Base-by-base conservation (phyloP, 2,329 filamentous ascomycete genomes). In the Talaromyces sp. region DNA sequence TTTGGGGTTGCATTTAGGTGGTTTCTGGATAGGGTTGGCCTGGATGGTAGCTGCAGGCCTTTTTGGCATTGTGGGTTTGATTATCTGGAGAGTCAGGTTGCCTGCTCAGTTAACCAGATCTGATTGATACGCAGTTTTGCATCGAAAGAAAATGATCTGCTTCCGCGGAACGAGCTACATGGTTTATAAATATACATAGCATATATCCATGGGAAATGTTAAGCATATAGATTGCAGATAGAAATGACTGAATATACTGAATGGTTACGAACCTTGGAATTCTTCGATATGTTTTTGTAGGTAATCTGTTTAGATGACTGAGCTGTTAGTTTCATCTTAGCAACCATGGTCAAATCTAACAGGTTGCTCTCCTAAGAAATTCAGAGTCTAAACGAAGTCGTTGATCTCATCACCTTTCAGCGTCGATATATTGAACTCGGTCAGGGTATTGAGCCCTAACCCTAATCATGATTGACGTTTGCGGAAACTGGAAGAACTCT, bases 11-110 rank as follows among this genome's bases (percentile, higher is more conserved):
- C 70, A 75, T 10, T 57, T 79, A 7, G 79, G 78, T 1, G 73
- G 73, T 3, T 61, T 67, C 5, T 81, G 78, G 78, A 70, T 79
- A 36, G 79, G 79, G 5, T 60, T 81, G 37, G 78, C 79, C 0
- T 81, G 75, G 70, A 71, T 76, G 64, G 70, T 74, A 59, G 73
- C 71, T 2, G 68, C 71, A 25, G 58, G 65, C 1, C 59, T 73
- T 19, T 75, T 75, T 62, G 61, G 53, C 37, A 33, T 62, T 36
- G 58, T 62, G 28, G 60, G 46, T 17, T 25, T 46, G 31, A 56
- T 60, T 17, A 58, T 62, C 8, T 62, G 60, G 60, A 60, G 48
- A 35, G 58, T 60, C 28, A 56, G 25, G 19, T 48, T 59, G 5
- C 57, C 57, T 31, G 35, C 57, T 17, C 17, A 22, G 2, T 35